Evolutionary conservation across 2,329 filamentous ascomycete species (phyloP), one percentile per base, ranked within the genome.

Genomic region (Ceratocystiopsis sp.): DNA sequence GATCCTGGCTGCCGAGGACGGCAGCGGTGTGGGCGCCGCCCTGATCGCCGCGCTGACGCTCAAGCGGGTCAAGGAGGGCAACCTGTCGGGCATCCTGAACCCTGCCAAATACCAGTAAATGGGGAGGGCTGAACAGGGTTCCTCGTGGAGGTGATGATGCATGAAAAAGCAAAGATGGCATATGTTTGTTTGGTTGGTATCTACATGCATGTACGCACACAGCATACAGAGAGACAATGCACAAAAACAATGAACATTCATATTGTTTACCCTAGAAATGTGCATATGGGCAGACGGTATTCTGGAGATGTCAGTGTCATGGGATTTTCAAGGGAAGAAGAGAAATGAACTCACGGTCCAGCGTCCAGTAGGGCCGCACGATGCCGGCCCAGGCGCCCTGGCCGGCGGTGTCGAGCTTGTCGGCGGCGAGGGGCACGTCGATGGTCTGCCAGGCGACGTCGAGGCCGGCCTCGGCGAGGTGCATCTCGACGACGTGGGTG

Each of bases 21-120:
- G 91, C 50, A 89, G 81, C 51, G 91, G 89, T 73, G 91, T 96
- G n/a, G 89, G 89, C 52, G 91, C 89, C 38, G 91, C 91, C 5
- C 66, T 98, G 48, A 96, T 98, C 67, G 91, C 91, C 9, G 76
- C 76, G 13, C 57, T 80, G 57, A 80, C 76, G 14, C 60, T 79
- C 49, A 73, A 80, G 68, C 63, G 76, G 42, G 73, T 78, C 48
- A 65, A 73, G 56, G 66, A 68, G 41, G 76, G 76, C 42, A 80
- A 78, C 54, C 49, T 76, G 58, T 68, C 73, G 14, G 76, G 76
- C 55, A 75, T 80, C 49, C 59, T 78, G 54, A 72, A 78, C 56
- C 73, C 71, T 2, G 75, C 79, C 59, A 75, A 78, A 57, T 80
- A 29, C 25, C 4, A 29, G 25, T 29, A 29, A 8, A 29, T 10